Evolutionary conservation across 805 yeast genomes (phyloP), one percentile per base, ranked within the genome.

Genomic region (Candida odintsovae): DNA sequence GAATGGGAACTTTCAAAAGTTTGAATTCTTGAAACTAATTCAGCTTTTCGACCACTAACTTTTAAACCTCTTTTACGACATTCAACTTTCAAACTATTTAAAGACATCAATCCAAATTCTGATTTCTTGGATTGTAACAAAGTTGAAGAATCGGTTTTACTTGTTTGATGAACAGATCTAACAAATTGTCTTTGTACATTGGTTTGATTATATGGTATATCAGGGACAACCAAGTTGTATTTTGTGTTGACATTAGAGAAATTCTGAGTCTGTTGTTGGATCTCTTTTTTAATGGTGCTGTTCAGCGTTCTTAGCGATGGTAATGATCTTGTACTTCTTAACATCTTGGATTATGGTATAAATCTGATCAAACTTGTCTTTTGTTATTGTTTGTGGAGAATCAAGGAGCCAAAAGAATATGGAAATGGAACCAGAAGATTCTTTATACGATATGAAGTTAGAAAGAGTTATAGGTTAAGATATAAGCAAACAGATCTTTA

Each of bases 41-140:
- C 87, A 10, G 73, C 62, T 56, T 83, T 83, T 42, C 71, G 71
- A 13, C 90, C 90, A n/a, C 78, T 65, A 0, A 81, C 74, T 54
- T 75, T 78, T 49, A 83, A 61, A 0, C 86, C 86, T 50, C 83
- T 72, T 47, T 66, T 67, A 47, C 76, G 75, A 59, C 87, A 80
- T 58, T 82, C 87, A 44, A 60, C 61, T 57, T 77, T 80, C 53
- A 83, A 69, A 2, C 77, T 70, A 45, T 76, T 74, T 36, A 82
- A 65, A 38, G 78, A 77, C 77, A 80, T 73, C 25, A 64, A 52
- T 8, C 54, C 43, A 42, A 62, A 64, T 35, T 57, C 62, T 6
- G 63, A 54, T 35, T 52, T 56, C 40, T 53, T 58, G 16, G 55
- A 43, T 29, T 45, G 50, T 38, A 61, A 45, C 13, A 64, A 43